Evolutionary conservation across 2,329 filamentous ascomycete genomes (phyloP).

Genomic region (Monosporascus sp.): DNA sequence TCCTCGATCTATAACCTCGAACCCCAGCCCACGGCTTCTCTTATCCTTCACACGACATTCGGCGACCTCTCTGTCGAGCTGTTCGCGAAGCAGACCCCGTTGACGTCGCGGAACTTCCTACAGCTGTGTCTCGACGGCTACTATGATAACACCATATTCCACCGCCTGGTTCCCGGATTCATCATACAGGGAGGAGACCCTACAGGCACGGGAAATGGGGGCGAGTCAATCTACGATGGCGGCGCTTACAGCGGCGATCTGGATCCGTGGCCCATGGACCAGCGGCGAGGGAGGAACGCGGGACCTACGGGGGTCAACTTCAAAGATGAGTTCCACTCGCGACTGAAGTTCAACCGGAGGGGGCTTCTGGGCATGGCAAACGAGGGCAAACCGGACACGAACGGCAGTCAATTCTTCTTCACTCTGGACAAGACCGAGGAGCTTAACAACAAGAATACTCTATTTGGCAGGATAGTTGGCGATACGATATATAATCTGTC

Average conservation of each 20-base stretch:
- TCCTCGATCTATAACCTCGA: slow-evolving; percentile 90
- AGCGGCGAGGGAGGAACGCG: slow-evolving; percentile 56
- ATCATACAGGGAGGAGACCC: slow-evolving; percentile 94
- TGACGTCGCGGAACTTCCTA: slow-evolving; percentile 91
- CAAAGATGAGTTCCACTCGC: slow-evolving; percentile 84
- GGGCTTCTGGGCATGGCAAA: slow-evolving; percentile 97
- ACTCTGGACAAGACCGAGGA: slow-evolving; percentile 82
- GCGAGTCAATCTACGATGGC: slow-evolving; percentile 87
- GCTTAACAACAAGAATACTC: slow-evolving; percentile 81
- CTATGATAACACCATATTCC: slow-evolving; percentile 90
- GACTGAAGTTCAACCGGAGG: slow-evolving; percentile 86
- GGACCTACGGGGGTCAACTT: slow-evolving; percentile 56
- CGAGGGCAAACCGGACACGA: slow-evolving; percentile 68
- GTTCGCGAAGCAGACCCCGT: slow-evolving; percentile 88
- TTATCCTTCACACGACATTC: slow-evolving; percentile 80
- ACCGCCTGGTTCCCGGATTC: slow-evolving; percentile 86
- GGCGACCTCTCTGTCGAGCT: slow-evolving; percentile 89
- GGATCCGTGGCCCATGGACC: slow-evolving; percentile 66
- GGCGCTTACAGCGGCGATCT: slow-evolving; percentile 67
- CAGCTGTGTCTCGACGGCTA: slow-evolving; percentile 94
- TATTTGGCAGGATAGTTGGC: slow-evolving; percentile 88
- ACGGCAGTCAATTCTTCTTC: slow-evolving; percentile 96
- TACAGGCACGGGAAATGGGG: slow-evolving; percentile 85
- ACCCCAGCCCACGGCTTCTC: slow-evolving; percentile 88
- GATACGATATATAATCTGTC: slow-evolving; percentile 95